Conservation (phyloP, 1,139 yeast genomes). For the Blastobotrys serpentis region DNA sequence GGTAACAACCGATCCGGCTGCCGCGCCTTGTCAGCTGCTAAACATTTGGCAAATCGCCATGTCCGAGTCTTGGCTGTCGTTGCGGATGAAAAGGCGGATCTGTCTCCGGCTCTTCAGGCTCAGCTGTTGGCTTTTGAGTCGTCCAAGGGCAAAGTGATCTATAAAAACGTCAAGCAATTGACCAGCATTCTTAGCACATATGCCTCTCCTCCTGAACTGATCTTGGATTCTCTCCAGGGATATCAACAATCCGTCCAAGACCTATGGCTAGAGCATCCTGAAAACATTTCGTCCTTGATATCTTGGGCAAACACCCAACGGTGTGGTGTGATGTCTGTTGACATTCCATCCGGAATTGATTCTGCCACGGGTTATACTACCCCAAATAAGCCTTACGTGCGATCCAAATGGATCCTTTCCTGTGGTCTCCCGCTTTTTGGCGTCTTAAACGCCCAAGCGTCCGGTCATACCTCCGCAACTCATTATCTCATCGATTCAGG, state of each 20-base stretch:
- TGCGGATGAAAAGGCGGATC: slow-evolving; percentile 40
- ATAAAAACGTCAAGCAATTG: slow-evolving; percentile 41
- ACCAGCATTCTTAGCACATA: slow-evolving; percentile 44
- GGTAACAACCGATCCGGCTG: slow-evolving; percentile 77
- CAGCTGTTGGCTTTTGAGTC: slow-evolving; percentile 58
- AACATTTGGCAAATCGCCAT: slow-evolving; percentile 76
- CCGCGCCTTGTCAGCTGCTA: slow-evolving; percentile 74
- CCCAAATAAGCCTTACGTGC: slow-evolving; percentile 21
- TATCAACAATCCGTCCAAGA: slow-evolving; percentile 66
- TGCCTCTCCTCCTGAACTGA: slow-evolving; percentile 74
- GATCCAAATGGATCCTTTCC: slow-evolving; percentile 60
- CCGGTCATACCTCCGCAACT: slow-evolving; percentile 48
- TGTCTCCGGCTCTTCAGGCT: slow-evolving; percentile 34
- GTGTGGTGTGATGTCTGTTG: slow-evolving; percentile 63
- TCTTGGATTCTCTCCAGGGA: slow-evolving; percentile 82
- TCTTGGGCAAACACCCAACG: slow-evolving; percentile 61
- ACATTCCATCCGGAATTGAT: slow-evolving; percentile 82
- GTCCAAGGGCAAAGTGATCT: slow-evolving; percentile 51
- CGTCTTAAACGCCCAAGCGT: slow-evolving; percentile 42
- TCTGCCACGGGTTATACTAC: slow-evolving; percentile 64
- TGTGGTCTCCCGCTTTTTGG: slow-evolving; percentile 76
- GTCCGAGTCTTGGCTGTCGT: slow-evolving; percentile 63
- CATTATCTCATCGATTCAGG: slow-evolving; percentile 77
- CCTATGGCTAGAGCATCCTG: slow-evolving; percentile 49
- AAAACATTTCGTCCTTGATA: slow-evolving; percentile 49